Base-by-base conservation (phyloP, 345 rosid species). In the Eucalyptus melliodora region DNA sequence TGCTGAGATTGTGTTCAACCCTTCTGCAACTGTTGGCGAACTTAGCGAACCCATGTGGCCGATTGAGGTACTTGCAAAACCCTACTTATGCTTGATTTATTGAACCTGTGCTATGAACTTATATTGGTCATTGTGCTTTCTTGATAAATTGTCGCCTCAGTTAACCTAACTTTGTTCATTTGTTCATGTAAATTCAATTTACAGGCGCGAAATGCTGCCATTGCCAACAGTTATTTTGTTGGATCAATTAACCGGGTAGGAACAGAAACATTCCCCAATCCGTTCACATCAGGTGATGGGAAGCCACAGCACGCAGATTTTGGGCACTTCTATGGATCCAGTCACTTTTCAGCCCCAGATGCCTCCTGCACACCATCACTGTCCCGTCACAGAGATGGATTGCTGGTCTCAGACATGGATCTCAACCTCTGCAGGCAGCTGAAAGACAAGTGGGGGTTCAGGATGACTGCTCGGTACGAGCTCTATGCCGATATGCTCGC, bases 41-140 rank as follows among this genome's bases (percentile, higher is more conserved):
- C 98, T 97, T 88, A 97, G 99, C 86, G 98, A 97, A 94, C 99
- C 99, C 87, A 97, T 97, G 99, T 97, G 99, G 99, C 98, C 99
- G 34, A 93, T 97, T 81, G 99, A 97, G 98, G 99, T 97, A 89
- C 49, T 60, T 27, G 50, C 13, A 86, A 31, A 40, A 1, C 37
- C 44, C 24, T 30, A 37, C 19, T 40, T 53, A 86, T 86, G 87
- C 82, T n/a, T 59, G 27, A 44, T 60, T 10, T 86, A 53, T 44
- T 40, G 9, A 11, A 77, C 27, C 14, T 77, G 47, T 77, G 47
- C 47, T 40, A 21, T 77, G 83, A 77, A 77, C 11, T 34, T 37
- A 11, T 40, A 40, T 11, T 11, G 47, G 16, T 77, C 30, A 37
- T 2, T 40, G 13, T 37, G 27, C 1, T 40, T 77, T 40, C 1